These are phyloP conservation scores for Camelina hispida DNA, from an alignment of 345 rosid species.

Conservation along the genomic window DNA sequence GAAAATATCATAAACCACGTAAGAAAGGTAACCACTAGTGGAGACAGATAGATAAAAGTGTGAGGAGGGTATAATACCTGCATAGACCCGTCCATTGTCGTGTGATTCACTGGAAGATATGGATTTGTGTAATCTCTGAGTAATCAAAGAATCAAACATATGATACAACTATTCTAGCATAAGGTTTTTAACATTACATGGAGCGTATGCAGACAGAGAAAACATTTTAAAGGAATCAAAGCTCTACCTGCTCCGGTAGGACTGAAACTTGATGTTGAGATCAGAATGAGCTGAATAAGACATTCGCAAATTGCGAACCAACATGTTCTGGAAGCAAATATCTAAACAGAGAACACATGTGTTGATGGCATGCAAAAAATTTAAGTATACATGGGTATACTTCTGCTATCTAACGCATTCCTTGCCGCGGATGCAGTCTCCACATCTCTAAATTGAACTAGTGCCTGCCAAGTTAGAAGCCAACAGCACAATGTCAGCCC, in stretches of 20 bases:
- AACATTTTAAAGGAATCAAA: slow-evolving; percentile 9
- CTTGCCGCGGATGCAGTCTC: too few species aligned
- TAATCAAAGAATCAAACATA: slow-evolving; percentile 20
- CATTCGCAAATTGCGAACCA: slow-evolving; percentile 74
- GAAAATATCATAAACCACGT: slow-evolving; percentile 13
- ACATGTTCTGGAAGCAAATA: slow-evolving; percentile 88
- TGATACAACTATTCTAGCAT: slow-evolving; percentile 31
- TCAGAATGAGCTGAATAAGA: slow-evolving; percentile 97
- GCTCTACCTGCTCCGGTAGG: slow-evolving; percentile 93
- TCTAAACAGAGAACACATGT: too few species aligned
- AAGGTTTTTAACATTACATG: background rate
- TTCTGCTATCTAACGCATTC: too few species aligned
- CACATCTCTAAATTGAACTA: too few species aligned
- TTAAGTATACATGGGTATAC: too few species aligned
- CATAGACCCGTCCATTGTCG: slow-evolving; percentile 80
- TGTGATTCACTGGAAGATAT: slow-evolving; percentile 95
- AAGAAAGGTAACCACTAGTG: slow-evolving; percentile 6
- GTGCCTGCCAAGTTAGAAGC: slow-evolving; percentile 41
- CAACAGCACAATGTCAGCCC: slow-evolving; percentile 54
- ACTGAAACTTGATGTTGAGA: slow-evolving; percentile 97
- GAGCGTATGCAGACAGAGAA: slow-evolving; percentile 12
- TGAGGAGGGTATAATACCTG: slow-evolving; percentile 60
- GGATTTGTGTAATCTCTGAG: slow-evolving; percentile 97
- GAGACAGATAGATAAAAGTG: slow-evolving; percentile 17
- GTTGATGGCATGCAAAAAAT: too few species aligned